phyloP scores from a whole-genome alignment of 169 alveolate genomes.

The Cryptosporidium baileyi region DNA sequence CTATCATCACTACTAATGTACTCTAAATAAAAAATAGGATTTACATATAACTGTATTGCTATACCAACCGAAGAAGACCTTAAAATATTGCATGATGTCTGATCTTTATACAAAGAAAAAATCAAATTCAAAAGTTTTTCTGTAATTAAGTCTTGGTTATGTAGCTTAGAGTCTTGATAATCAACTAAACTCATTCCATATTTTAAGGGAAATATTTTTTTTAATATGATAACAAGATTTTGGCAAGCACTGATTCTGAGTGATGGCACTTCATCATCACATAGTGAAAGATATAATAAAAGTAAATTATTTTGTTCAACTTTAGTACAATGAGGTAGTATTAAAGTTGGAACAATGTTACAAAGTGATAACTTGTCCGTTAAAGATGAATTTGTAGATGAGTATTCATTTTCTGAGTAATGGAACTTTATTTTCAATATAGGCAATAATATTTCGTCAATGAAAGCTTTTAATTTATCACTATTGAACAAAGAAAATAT shows the following conservation, averaged over 20 bases:
- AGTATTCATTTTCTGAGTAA: background rate
- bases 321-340: conserved; percentile 47
- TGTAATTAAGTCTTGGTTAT: conserved; percentile 39
- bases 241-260: conserved; percentile 64
- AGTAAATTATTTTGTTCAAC: conserved; percentile 19
- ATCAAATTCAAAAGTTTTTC: conserved; percentile 37
- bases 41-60: conserved; percentile 45
- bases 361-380: conserved; percentile 52
- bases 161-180: conserved; percentile 15
- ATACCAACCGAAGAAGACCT: conserved; percentile 61
- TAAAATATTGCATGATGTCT: conserved; percentile 27
- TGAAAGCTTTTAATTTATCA: background rate
- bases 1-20: conserved; percentile 38
- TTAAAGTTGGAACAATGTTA: conserved; percentile 40
- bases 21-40: conserved; percentile 45
- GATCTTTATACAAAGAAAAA: conserved; percentile 9
- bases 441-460: conserved; percentile 34
- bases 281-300: conserved; percentile 33
- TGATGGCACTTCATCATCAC: conserved; percentile 69
- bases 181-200: conserved; percentile 18
- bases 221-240: conserved; percentile 14
- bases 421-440: background rate
- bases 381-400: conserved; percentile 1
- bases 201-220: conserved; percentile 44
- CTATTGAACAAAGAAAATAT: conserved; percentile 5